Percentiles rank a stretch among this genome's conserved stretches.
Evolutionary conservation across 2,329 filamentous ascomycete species (phyloP).

Genomic region (Colletotrichum liriopes): DNA sequence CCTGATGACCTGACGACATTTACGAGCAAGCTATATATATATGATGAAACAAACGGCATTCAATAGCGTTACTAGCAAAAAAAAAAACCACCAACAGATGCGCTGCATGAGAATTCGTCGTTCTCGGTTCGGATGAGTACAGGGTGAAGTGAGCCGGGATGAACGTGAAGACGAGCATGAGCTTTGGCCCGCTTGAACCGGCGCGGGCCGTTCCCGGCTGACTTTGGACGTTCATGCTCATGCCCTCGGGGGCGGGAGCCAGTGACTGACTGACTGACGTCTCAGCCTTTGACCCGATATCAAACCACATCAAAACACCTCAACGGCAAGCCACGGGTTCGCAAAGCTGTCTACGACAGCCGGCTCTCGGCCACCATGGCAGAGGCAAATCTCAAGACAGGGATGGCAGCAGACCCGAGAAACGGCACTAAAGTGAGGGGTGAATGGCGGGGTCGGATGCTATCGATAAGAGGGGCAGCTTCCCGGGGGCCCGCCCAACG

Average conservation of each 20-base stretch:
- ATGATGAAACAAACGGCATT: neutral
- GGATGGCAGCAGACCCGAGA: neutral
- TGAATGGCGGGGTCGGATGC: conserved; percentile 5
- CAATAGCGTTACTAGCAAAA: neutral
- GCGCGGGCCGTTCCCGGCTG: conserved; percentile 10
- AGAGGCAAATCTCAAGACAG: neutral
- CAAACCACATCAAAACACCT: neutral
- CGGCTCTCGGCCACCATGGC: neutral
- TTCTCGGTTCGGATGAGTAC: neutral
- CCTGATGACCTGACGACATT: conserved; percentile 42
- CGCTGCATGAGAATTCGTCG: neutral
- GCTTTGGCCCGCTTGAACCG: conserved; percentile 2
- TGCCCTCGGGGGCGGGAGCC: neutral
- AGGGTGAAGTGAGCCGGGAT: conserved; percentile 12
- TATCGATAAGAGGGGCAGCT: conserved; percentile 19
- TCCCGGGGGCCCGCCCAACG: neutral
- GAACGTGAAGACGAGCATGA: conserved; percentile 31
- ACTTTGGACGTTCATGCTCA: conserved; percentile 10
- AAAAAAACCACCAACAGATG: neutral
- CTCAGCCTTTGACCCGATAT: neutral
- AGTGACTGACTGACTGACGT: neutral
- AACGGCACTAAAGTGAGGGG: conserved; percentile 18
- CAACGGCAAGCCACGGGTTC: neutral
- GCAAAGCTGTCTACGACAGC: neutral
- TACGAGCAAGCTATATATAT: conserved; percentile 22